Percentiles rank a stretch among this genome's conserved stretches.
phyloP scores from a whole-genome alignment of 2,329 filamentous ascomycete species.

The Exophiala phaeomuriformis region DNA sequence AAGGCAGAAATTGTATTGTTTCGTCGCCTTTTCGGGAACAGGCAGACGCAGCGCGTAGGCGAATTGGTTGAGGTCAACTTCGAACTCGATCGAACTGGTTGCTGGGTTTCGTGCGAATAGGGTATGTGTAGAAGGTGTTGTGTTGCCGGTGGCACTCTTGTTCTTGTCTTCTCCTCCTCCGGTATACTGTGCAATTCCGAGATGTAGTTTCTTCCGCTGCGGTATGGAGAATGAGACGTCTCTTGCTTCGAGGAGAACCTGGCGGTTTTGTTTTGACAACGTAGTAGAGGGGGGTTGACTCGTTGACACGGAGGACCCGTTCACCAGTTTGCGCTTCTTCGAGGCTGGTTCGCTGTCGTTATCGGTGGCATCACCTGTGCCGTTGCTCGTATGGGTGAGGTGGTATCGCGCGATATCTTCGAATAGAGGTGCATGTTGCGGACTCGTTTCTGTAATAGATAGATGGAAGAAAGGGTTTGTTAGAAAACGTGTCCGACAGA shows the following conservation, averaged over 20 bases:
- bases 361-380: neutral
- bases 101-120: constrained; percentile 46
- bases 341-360: constrained; percentile 31
- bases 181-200: constrained; percentile 47
- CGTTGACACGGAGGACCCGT: constrained; percentile 27
- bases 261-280: constrained; percentile 23
- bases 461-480: neutral
- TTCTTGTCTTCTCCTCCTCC: neutral
- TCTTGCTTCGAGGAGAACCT: constrained; percentile 38
- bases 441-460: constrained; percentile 7
- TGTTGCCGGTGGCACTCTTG: constrained; percentile 1
- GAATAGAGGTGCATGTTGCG: constrained; percentile 34
- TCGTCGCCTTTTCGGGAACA: constrained; percentile 57
- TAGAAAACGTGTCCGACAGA: neutral
- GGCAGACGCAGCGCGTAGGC: constrained; percentile 56
- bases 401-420: constrained; percentile 45
- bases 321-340: constrained; percentile 47
- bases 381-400: constrained; percentile 26
- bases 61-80: constrained; percentile 32
- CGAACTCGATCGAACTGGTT: constrained; percentile 48
- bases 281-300: neutral
- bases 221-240: constrained; percentile 57
- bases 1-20: constrained; percentile 57
- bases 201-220: constrained; percentile 55
- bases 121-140: constrained; percentile 27